These are phyloP conservation scores for Straminergon stramineum DNA, from an alignment of 225 moss, liverwort and hornwort species.

Conservation along the genomic window DNA sequence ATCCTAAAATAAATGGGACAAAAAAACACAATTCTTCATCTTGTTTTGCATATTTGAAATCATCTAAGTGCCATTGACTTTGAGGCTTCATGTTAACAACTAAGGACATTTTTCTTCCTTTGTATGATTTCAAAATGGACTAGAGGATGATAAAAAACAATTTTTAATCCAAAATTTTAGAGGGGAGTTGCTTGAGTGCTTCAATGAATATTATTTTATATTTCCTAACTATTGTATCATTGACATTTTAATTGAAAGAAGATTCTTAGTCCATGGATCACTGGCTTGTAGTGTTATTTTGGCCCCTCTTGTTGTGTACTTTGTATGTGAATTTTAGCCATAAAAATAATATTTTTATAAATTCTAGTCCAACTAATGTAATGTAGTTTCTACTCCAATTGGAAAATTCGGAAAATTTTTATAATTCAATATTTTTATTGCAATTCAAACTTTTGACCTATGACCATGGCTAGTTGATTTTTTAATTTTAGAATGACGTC, in stretches of 20 bases:
- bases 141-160: no score
- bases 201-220: neutral
- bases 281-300: neutral
- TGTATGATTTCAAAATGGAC: no score
- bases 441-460: neutral
- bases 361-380: neutral
- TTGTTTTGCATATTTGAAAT: neutral
- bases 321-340: neutral
- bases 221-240: neutral
- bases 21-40: neutral
- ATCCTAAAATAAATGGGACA: neutral
- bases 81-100: neutral
- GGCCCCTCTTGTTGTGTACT: neutral
- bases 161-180: no score
- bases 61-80: neutral
- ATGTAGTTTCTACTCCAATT: neutral
- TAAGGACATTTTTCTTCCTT: no score
- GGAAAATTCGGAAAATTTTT: neutral
- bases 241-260: neutral
- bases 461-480: neutral
- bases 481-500: neutral
- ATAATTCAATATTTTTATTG: neutral
- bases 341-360: neutral
- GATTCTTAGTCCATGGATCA: neutral
- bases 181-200: no score